Percentiles rank a stretch among this genome's conserved stretches.
Evolutionary conservation across 164 flowering plant genomes (phyloP).

Genomic region (Hamamelis virginiana): DNA sequence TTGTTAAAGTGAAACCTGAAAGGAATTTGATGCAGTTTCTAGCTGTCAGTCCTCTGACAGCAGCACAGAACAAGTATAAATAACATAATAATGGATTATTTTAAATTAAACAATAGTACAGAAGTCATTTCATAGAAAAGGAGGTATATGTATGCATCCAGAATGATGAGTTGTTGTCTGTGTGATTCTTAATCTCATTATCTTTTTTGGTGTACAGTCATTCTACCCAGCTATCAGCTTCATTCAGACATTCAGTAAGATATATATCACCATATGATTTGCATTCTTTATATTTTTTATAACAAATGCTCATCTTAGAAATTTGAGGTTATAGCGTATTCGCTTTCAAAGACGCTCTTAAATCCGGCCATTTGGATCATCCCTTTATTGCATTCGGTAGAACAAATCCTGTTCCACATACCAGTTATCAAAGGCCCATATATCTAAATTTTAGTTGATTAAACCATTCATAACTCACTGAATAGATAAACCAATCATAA

Average conservation of each 20-base stretch:
- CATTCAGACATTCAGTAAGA: not conserved
- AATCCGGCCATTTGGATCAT: not conserved
- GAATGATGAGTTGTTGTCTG: not conserved
- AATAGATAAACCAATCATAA: not conserved
- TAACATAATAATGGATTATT: not conserved
- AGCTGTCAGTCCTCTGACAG: not conserved
- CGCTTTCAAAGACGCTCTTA: too few relatives aligned
- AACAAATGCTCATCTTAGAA: too few relatives aligned
- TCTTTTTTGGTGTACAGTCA: not conserved
- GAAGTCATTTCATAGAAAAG: not conserved
- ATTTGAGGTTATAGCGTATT: too few relatives aligned
- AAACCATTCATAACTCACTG: not conserved
- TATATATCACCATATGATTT: not conserved
- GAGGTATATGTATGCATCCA: not conserved
- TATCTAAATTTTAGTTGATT: not conserved
- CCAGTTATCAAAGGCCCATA: not conserved
- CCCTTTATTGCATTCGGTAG: too few relatives aligned
- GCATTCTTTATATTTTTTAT: too few relatives aligned
- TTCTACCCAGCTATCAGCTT: not conserved
- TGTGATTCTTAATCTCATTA: not conserved
- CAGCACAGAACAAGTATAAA: not conserved
- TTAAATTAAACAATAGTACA: not conserved
- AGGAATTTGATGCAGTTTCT: constrained; percentile 8
- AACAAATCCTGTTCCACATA: not conserved
- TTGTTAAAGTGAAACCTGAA: constrained; percentile 72